Evolutionary conservation across 345 rosid species (phyloP).

Genomic region (Limnanthes douglasii): DNA sequence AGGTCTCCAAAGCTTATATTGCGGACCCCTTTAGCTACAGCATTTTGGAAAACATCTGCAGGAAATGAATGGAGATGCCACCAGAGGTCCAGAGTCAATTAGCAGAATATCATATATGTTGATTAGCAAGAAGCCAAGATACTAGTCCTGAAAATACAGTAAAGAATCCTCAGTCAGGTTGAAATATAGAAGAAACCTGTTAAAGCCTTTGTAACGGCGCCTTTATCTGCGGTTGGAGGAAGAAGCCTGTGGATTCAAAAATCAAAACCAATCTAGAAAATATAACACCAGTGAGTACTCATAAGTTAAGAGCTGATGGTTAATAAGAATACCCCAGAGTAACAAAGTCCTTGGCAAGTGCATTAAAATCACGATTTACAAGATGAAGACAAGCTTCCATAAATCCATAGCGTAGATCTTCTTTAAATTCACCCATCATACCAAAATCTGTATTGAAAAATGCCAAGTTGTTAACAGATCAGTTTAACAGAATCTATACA

Average conservation of each 20-base stretch:
- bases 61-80: slow-evolving; percentile 7
- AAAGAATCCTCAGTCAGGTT: slow-evolving; percentile 4
- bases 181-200: slow-evolving; percentile 32
- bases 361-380: slow-evolving; percentile 84
- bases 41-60: slow-evolving; percentile 67
- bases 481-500: slow-evolving; percentile 8
- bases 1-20: slow-evolving; percentile 93
- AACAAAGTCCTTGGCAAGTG: slow-evolving; percentile 78
- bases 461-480: slow-evolving; percentile 15
- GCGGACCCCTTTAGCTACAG: slow-evolving; percentile 71
- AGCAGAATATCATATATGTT: background rate
- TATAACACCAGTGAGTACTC: slow-evolving; percentile 1
- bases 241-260: slow-evolving; percentile 43
- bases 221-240: slow-evolving; percentile 75
- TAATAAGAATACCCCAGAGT: slow-evolving; percentile 62
- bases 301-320: too few relatives aligned
- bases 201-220: slow-evolving; percentile 73
- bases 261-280: slow-evolving; percentile 1
- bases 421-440: slow-evolving; percentile 95
- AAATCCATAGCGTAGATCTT: slow-evolving; percentile 83
- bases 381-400: slow-evolving; percentile 97
- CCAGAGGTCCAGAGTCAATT: slow-evolving; percentile 5
- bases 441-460: slow-evolving; percentile 68
- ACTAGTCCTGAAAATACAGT: background rate
- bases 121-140: background rate